These are phyloP conservation scores for Moesziomyces parantarcticus DNA, from an alignment of 1,284 basidiomycete genomes.

Conservation along the genomic window DNA sequence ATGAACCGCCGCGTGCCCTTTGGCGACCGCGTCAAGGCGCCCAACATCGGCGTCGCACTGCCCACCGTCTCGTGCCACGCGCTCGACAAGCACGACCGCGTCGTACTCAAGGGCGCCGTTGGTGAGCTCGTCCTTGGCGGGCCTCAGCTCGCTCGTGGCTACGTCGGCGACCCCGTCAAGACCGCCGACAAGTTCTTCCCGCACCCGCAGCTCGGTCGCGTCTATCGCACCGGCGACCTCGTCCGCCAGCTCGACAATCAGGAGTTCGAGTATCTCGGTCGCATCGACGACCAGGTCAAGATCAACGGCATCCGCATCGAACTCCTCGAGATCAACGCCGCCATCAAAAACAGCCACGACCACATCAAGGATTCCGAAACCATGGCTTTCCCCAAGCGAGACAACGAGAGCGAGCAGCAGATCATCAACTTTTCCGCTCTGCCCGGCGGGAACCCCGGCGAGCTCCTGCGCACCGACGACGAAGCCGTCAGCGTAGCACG, in stretches of 20 bases:
- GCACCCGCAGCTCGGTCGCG: conserved; percentile 58
- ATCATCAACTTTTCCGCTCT: conserved; percentile 67
- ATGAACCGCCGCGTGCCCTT: conserved; percentile 62
- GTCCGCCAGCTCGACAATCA: conserved; percentile 65
- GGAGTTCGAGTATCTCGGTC: conserved; percentile 68
- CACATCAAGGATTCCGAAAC: conserved; percentile 64
- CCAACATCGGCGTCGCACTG: conserved; percentile 68
- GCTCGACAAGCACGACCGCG: conserved; percentile 53
- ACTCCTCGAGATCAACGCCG: conserved; percentile 69
- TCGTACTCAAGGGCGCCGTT: conserved; percentile 67
- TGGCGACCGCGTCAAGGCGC: conserved; percentile 66
- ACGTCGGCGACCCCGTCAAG: conserved; percentile 63
- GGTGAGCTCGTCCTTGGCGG: conserved; percentile 67
- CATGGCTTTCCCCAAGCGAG: conserved; percentile 55
- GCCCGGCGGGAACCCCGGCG: conserved; percentile 28
- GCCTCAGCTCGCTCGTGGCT: conserved; percentile 62
- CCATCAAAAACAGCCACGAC: conserved; percentile 59
- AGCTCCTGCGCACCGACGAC: conserved; percentile 50
- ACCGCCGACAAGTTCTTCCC: conserved; percentile 64
- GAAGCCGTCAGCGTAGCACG: conserved; percentile 53
- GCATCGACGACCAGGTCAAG: conserved; percentile 69
- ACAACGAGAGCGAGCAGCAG: conserved; percentile 48
- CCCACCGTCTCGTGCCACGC: conserved; percentile 65
- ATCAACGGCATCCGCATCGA: conserved; percentile 69
- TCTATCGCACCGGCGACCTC: conserved; percentile 67